A percentile compares a stretch with the other conserved stretches of the same genome.
These are phyloP conservation scores for Diplogelasinospora grovesii DNA, from an alignment of 495 filamentous ascomycete species.

Conservation along the genomic window DNA sequence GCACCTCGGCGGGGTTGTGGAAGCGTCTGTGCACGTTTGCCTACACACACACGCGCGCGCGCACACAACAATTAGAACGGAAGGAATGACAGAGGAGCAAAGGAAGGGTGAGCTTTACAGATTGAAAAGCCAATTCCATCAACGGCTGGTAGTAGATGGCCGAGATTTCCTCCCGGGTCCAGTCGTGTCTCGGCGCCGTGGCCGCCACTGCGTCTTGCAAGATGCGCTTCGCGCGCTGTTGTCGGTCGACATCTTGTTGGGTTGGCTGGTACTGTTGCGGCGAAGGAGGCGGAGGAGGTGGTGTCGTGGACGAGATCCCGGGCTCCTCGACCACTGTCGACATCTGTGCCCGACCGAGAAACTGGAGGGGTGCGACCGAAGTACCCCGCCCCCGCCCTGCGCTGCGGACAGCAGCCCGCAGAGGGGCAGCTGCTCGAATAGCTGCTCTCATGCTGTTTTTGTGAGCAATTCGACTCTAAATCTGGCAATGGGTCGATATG, in stretches of 20 bases:
- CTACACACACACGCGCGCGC: too few relatives aligned
- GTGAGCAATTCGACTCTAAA: too few relatives aligned
- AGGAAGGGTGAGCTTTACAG: constrained; percentile 44
- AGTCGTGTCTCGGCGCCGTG: constrained; percentile 54
- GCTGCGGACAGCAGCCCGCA: too few relatives aligned
- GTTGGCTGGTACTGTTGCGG: background rate
- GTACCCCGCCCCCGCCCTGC: too few relatives aligned
- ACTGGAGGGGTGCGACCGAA: too few relatives aligned
- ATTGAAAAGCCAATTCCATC: constrained; percentile 66
- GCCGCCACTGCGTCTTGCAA: constrained; percentile 48
- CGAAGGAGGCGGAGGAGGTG: background rate
- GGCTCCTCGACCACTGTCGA: too few relatives aligned
- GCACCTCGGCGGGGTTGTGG: constrained; percentile 70
- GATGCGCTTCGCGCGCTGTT: constrained; percentile 11
- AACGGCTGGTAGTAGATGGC: constrained; percentile 71
- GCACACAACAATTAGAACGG: too few relatives aligned
- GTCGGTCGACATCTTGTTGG: background rate
- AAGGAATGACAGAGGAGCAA: constrained; percentile 1
- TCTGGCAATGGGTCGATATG: too few relatives aligned
- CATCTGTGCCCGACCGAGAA: too few relatives aligned
- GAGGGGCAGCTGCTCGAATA: too few relatives aligned
- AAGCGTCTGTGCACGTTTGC: constrained; percentile 70
- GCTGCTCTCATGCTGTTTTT: too few relatives aligned
- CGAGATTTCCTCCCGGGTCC: constrained; percentile 71
- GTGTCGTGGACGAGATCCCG: too few relatives aligned